A percentile compares a stretch with the other conserved stretches of the same genome.
phyloP scores from a whole-genome alignment of 192 early-diverging fungal species.

The Podila epigama region DNA sequence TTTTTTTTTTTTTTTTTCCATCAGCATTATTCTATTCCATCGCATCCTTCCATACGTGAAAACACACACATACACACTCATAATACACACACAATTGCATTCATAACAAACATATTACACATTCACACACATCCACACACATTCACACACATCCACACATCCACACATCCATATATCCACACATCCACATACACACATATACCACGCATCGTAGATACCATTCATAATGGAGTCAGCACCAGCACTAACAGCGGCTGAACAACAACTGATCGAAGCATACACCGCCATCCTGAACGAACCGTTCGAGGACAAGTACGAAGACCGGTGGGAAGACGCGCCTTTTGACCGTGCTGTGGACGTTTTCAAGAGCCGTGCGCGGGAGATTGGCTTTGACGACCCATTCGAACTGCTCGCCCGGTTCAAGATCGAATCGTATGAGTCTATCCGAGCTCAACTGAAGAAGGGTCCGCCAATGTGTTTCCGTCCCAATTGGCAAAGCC shows the following conservation, averaged over 20 bases:
- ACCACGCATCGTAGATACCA: no score
- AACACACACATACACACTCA: not conserved
- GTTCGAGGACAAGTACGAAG: conserved; percentile 49
- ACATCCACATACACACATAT: not conserved
- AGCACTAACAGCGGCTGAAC: conserved; percentile 16
- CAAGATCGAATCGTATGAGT: conserved; percentile 28
- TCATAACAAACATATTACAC: not conserved
- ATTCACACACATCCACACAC: not conserved
- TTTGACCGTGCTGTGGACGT: conserved; percentile 30
- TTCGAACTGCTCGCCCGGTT: conserved; percentile 30
- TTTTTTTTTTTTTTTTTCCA: not conserved
- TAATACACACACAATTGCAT: not conserved
- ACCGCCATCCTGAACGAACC: conserved; percentile 31
- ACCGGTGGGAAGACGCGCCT: conserved; percentile 36
- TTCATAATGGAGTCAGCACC: conserved; percentile 9
- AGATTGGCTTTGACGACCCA: conserved; percentile 33
- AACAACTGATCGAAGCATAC: conserved; percentile 27
- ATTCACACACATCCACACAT: not conserved
- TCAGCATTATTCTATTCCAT: not conserved
- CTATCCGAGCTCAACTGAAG: conserved; percentile 22
- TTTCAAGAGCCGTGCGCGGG: conserved; percentile 24
- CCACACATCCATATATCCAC: not conserved
- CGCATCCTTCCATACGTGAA: no score
- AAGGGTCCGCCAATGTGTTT: conserved; percentile 30
- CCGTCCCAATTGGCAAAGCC: conserved; percentile 31